These are phyloP conservation scores for Pholiota adiposa DNA, from an alignment of 1,284 basidiomycete species.

Conservation along the genomic window DNA sequence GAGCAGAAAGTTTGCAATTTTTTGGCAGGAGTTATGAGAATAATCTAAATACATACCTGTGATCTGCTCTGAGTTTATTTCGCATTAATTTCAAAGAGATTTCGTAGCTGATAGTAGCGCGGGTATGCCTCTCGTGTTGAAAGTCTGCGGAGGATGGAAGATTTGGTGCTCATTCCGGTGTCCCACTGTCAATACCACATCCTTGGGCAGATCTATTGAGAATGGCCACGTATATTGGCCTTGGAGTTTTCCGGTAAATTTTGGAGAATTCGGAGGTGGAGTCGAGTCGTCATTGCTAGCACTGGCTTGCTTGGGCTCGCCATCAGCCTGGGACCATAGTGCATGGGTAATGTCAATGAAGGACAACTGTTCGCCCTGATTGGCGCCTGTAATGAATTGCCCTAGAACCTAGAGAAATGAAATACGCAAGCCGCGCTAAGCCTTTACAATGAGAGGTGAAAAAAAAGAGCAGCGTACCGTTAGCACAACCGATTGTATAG, in stretches of 20 bases:
- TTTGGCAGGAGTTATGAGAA: neutral
- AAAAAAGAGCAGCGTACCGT: constrained; percentile 17
- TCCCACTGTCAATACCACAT: constrained; percentile 25
- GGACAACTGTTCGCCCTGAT: constrained; percentile 27
- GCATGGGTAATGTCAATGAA: constrained; percentile 29
- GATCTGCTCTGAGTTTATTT: constrained; percentile 25
- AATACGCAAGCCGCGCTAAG: neutral
- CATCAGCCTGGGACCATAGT: constrained; percentile 25
- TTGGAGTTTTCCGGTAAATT: constrained; percentile 32
- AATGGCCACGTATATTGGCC: constrained; percentile 40
- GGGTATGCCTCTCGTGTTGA: constrained; percentile 37
- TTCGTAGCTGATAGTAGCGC: constrained; percentile 20
- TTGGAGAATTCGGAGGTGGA: constrained; percentile 5
- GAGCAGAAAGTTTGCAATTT: neutral
- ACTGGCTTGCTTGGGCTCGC: constrained; percentile 3
- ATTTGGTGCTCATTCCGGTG: constrained; percentile 21
- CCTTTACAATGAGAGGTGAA: neutral
- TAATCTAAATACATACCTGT: constrained; percentile 25
- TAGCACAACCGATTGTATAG: constrained; percentile 27
- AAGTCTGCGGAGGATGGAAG: constrained; percentile 37
- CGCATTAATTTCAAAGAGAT: constrained; percentile 16
- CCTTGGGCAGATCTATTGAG: constrained; percentile 34
- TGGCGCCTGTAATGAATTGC: constrained; percentile 29
- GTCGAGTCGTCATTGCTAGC: neutral
- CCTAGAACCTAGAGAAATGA: constrained; percentile 16